Evolutionary conservation across 2,329 filamentous ascomycete species (phyloP), one percentile per base, ranked within the genome.

Genomic region (Nothomitra cinnamomea): DNA sequence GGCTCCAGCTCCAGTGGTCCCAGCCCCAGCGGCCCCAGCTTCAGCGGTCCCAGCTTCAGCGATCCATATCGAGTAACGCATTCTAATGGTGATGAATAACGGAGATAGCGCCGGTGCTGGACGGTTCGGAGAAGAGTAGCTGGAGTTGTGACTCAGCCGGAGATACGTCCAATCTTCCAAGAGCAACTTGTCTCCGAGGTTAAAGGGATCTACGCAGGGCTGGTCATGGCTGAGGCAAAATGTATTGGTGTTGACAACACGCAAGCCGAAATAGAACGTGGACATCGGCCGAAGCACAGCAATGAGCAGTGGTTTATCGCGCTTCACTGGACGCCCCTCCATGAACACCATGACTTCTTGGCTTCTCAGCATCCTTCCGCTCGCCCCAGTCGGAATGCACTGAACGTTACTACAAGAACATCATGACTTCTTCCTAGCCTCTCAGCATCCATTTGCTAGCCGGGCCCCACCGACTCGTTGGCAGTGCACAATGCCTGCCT

Each of bases 401-500:
- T n/a, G n/a, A n/a, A n/a, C n/a, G n/a, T n/a, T n/a, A n/a, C n/a
- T n/a, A n/a, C n/a, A n/a, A 57, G 87, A 94, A 56, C 84, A 90
- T 55, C 83, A 89, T 55, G 86, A 90, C 57, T 90, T 90, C 61
- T 89, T 95, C 55, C 70, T 95, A 0, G 89, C 89, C 0, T 85
- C 80, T 0, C 88, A 95, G 59, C 88, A 96, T 61, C 89, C 87
- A 0, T 83, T 82, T 0, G 86, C 87, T 0, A 84, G 76, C 22
- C 73, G 74, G 0, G 78, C 82, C 0, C 64, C 74, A 77, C 2
- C 71, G 78, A 0, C 66, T 95, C 0, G 83, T 88, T 0, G 75
- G 76, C 0, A 92, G 57, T 95, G 95, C 59, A 80, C 81, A 0
- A 95, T 96, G 87, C 89, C 90, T 0, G 87, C 86, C 0, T 73